phyloP scores from a whole-genome alignment of 116 monocot genomes.

The Dioscorea cayenensis region DNA sequence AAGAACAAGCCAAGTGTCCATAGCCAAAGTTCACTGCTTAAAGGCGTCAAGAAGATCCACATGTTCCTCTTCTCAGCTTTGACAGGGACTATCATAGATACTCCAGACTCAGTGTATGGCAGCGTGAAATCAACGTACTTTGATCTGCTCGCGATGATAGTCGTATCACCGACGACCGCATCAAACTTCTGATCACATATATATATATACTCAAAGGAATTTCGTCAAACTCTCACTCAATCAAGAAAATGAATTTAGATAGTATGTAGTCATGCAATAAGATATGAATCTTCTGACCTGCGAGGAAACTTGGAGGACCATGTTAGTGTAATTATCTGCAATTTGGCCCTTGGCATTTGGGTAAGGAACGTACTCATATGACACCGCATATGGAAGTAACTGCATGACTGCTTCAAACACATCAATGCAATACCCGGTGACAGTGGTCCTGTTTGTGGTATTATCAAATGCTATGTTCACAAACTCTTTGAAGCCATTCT shows the following conservation, averaged over 20 bases:
- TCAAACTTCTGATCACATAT: constrained; percentile 19
- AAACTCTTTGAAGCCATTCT: constrained; percentile 25
- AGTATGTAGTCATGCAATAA: too few relatives aligned
- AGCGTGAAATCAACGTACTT: constrained; percentile 30
- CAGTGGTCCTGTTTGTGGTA: neutral
- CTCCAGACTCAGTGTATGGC: constrained; percentile 32
- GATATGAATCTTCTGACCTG: constrained; percentile 22
- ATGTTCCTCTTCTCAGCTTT: constrained; percentile 11
- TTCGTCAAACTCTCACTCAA: neutral
- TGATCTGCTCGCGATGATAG: constrained; percentile 22
- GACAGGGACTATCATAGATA: constrained; percentile 34
- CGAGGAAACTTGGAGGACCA: constrained; percentile 46
- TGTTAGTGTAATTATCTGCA: constrained; percentile 14
- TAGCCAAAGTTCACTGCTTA: constrained; percentile 27
- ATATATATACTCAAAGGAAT: neutral
- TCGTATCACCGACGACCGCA: constrained; percentile 26
- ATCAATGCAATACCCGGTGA: constrained; percentile 48
- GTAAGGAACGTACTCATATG: constrained; percentile 14
- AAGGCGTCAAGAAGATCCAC: constrained; percentile 33
- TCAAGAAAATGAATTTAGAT: neutral
- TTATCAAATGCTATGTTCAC: constrained; percentile 15
- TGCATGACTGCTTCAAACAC: constrained; percentile 46
- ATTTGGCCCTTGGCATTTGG: too few relatives aligned
- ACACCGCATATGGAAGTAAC: constrained; percentile 21
- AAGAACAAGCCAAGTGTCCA: constrained; percentile 24